These are phyloP conservation scores for Kodamaea laetipori DNA, from an alignment of 805 yeast genomes.

Conservation along the genomic window DNA sequence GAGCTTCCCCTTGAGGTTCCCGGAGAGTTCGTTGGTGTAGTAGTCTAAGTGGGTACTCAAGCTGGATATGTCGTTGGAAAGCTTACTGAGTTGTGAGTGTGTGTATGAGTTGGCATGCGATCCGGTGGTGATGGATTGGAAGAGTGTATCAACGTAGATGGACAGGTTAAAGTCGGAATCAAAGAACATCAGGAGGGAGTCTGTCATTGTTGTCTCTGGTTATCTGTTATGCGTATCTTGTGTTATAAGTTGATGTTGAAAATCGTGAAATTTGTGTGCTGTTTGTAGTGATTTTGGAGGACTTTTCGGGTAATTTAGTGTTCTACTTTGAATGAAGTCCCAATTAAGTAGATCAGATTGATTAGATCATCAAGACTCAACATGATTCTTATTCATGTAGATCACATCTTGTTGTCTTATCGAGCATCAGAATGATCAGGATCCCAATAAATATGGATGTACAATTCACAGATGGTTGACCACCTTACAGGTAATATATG, in stretches of 20 bases:
- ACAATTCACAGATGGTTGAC: no score
- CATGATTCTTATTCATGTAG: no score
- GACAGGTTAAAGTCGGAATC: slow-evolving; percentile 67
- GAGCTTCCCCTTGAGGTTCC: slow-evolving; percentile 54
- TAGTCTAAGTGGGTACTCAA: slow-evolving; percentile 62
- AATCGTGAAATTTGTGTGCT: no score
- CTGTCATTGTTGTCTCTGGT: slow-evolving; percentile 15
- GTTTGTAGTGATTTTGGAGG: no score
- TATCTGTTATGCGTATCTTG: no score
- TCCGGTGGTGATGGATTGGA: slow-evolving; percentile 40
- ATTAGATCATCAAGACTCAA: no score
- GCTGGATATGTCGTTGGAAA: slow-evolving; percentile 51
- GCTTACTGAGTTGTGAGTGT: slow-evolving; percentile 35
- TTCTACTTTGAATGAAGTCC: no score
- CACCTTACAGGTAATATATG: slow-evolving; percentile 2
- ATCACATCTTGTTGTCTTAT: no score
- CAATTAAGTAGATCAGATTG: no score
- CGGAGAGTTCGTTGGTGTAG: slow-evolving; percentile 59
- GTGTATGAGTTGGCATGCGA: slow-evolving; percentile 29
- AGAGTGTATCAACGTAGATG: slow-evolving; percentile 64
- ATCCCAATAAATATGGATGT: no score
- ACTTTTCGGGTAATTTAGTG: no score
- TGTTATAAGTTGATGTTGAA: no score
- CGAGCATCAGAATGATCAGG: neutral
- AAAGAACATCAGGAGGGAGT: slow-evolving; percentile 63